Conservation (phyloP, 345 rosid genomes). For the Lepidium africanum region DNA sequence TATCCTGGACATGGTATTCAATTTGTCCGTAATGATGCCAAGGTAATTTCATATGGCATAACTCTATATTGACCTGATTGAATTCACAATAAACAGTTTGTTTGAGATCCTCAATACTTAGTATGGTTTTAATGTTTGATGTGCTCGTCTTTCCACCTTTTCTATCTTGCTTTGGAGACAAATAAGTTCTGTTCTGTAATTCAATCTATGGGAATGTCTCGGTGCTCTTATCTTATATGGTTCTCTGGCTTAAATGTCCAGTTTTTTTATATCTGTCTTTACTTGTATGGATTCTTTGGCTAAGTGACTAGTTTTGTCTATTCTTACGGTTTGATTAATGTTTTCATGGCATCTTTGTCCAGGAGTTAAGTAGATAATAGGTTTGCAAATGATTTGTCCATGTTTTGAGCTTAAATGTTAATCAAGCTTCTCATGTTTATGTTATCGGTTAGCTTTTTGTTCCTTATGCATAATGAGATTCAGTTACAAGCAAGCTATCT, state of each 20-base stretch:
- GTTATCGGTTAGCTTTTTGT: neutral
- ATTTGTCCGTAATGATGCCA: slow-evolving; percentile 79
- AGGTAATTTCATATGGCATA: slow-evolving; percentile 29
- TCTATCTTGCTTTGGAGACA: neutral
- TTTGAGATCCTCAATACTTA: neutral
- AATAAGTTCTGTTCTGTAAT: neutral
- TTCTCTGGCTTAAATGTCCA: neutral
- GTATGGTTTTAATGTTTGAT: neutral
- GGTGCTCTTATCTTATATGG: neutral
- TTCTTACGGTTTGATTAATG: neutral
- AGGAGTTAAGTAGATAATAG: neutral
- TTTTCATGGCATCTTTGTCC: neutral
- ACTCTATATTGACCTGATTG: neutral
- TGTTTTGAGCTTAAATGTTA: neutral
- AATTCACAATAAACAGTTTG: neutral
- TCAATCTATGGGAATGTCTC: neutral
- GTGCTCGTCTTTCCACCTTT: neutral
- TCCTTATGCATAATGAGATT: neutral
- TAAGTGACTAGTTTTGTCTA: neutral
- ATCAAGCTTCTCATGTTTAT: neutral
- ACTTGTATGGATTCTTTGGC: neutral
- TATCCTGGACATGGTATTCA: slow-evolving; percentile 91
- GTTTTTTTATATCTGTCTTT: neutral
- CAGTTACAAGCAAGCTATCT: neutral
- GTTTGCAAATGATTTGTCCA: neutral